Conservation (phyloP, 1,284 basidiomycete species). For the Exobasidium cylindrosporum region DNA sequence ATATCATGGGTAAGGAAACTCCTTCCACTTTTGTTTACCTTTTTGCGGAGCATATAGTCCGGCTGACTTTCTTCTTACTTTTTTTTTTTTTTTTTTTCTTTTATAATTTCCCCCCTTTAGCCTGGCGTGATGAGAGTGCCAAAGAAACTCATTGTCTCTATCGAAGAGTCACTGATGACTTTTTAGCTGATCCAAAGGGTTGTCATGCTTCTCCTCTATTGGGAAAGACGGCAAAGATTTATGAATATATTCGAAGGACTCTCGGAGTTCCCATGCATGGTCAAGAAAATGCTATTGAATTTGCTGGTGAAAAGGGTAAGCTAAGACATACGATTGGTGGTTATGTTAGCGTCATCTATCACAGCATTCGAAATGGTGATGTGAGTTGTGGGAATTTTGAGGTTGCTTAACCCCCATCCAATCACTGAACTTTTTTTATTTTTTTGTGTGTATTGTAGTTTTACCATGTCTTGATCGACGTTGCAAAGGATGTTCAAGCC, state of each 20-base stretch:
- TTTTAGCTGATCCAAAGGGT: slow-evolving; percentile 38
- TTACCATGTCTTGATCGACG: slow-evolving; percentile 6
- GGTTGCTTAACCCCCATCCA: too few relatives aligned
- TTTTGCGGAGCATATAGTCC: background rate
- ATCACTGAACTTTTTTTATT: too few relatives aligned
- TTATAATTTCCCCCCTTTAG: slow-evolving; percentile 20
- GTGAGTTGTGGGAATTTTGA: too few relatives aligned
- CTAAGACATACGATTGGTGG: slow-evolving; percentile 14
- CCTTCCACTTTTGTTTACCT: background rate
- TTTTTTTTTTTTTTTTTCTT: background rate
- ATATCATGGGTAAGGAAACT: slow-evolving; percentile 24
- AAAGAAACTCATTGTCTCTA: slow-evolving; percentile 35
- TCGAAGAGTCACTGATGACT: slow-evolving; percentile 31
- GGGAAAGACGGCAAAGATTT: slow-evolving; percentile 35
- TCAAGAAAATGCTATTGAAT: slow-evolving; percentile 42
- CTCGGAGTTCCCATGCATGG: slow-evolving; percentile 49
- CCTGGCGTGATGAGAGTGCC: slow-evolving; percentile 38
- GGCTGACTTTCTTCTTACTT: background rate
- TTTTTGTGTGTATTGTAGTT: too few relatives aligned
- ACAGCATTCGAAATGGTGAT: slow-evolving; percentile 14
- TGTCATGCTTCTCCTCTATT: slow-evolving; percentile 42
- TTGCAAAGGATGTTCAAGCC: slow-evolving; percentile 13
- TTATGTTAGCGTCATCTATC: slow-evolving; percentile 15
- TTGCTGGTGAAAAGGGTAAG: slow-evolving; percentile 17
- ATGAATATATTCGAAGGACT: slow-evolving; percentile 43